Evolutionary conservation across 495 filamentous ascomycete species (phyloP).

Genomic region (Daldinia grandis): DNA sequence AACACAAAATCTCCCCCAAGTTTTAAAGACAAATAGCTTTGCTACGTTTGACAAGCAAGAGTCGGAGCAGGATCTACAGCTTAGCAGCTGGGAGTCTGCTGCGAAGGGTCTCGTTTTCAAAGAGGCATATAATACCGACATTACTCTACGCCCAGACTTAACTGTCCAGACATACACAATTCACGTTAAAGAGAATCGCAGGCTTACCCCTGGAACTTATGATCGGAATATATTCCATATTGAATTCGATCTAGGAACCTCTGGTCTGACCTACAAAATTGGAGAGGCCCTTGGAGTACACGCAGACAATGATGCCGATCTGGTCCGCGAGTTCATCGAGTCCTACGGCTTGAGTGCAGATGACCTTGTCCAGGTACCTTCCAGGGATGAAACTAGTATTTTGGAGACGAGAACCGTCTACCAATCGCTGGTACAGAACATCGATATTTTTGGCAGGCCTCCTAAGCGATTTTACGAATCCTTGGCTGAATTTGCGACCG

Average conservation of each 20-base stretch:
- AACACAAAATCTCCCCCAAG: slow-evolving; percentile 60
- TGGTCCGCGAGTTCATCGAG: slow-evolving; percentile 85
- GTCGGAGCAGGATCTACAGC: slow-evolving; percentile 66
- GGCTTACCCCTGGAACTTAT: slow-evolving; percentile 87
- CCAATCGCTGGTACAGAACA: slow-evolving; percentile 89
- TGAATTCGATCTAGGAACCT: slow-evolving; percentile 92
- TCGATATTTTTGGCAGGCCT: slow-evolving; percentile 96
- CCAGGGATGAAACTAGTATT: slow-evolving; percentile 77
- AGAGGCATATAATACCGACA: slow-evolving; percentile 84
- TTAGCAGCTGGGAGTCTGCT: slow-evolving; percentile 79
- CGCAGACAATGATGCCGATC: slow-evolving; percentile 83
- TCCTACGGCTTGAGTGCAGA: slow-evolving; percentile 85
- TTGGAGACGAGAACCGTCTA: slow-evolving; percentile 92
- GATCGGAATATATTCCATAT: slow-evolving; percentile 99
- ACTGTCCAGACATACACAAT: slow-evolving; percentile 85
- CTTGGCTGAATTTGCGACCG: slow-evolving; percentile 83
- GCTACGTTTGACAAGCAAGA: slow-evolving; percentile 80
- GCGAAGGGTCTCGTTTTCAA: slow-evolving; percentile 93
- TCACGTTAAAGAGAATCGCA: slow-evolving; percentile 92
- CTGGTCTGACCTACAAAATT: slow-evolving; percentile 93
- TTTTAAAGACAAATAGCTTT: slow-evolving; percentile 81
- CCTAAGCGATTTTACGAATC: slow-evolving; percentile 97
- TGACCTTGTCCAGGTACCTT: slow-evolving; percentile 88
- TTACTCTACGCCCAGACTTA: slow-evolving; percentile 82
- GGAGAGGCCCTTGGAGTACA: slow-evolving; percentile 98